Percentiles rank a stretch among this genome's conserved stretches.
Evolutionary conservation across 202 grass and related monocot genomes (phyloP).

Genomic region (Elaeis oleifera): DNA sequence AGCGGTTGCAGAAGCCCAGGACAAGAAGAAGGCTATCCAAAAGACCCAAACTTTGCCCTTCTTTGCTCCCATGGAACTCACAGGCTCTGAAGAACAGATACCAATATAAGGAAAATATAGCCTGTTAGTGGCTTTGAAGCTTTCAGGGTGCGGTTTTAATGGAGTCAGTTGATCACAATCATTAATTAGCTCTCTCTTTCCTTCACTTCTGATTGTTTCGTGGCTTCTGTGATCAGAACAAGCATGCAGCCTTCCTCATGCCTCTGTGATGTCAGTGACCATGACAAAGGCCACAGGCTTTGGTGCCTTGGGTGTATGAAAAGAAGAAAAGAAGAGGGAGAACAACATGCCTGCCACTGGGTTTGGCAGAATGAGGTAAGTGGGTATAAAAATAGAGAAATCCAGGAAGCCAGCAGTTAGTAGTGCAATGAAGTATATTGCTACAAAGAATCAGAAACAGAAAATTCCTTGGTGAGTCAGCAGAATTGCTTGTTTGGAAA

Average conservation of each 20-base stretch:
- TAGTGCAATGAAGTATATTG: not conserved
- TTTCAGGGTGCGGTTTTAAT: not conserved
- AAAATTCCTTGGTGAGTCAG: not conserved
- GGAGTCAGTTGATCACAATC: not conserved
- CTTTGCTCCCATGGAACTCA: slow-evolving; percentile 8
- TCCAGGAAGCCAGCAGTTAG: not conserved
- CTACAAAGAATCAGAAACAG: slow-evolving; percentile 7
- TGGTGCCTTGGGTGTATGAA: not conserved
- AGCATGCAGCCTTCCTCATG: not conserved
- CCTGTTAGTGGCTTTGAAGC: not conserved
- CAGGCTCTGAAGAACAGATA: not conserved
- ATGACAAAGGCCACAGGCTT: not conserved
- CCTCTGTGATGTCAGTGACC: not conserved
- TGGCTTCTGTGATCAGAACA: no score
- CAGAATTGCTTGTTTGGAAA: not conserved
- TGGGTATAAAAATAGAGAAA: not conserved
- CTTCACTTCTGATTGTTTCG: no score
- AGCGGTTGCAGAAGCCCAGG: slow-evolving; percentile 5
- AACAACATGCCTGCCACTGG: slow-evolving; percentile 10
- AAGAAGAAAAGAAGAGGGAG: not conserved
- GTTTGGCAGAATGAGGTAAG: not conserved
- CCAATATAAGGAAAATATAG: not conserved
- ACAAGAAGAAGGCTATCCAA: slow-evolving; percentile 5
- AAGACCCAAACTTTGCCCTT: slow-evolving; percentile 1
- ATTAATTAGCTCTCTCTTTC: slow-evolving; percentile 1